Evolutionary conservation across 371 early-diverging fungal genomes (phyloP).

Genomic region (Saksenaea oblongispora): DNA sequence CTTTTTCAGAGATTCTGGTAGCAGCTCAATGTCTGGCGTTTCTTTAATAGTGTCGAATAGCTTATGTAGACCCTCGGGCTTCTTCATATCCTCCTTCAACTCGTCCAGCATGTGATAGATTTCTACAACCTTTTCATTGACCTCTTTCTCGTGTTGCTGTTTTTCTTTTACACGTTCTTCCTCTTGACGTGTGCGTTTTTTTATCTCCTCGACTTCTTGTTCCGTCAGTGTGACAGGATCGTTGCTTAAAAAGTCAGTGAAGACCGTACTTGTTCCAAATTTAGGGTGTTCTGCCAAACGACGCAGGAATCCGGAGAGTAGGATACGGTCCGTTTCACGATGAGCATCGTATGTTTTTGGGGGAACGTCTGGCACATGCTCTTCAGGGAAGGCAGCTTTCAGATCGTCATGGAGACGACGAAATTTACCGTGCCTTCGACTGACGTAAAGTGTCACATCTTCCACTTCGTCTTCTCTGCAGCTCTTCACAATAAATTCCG

Average conservation of each 20-base stretch:
- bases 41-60: conserved; percentile 44
- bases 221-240: conserved; percentile 43
- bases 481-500: conserved; percentile 35
- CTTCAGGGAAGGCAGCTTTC: conserved; percentile 28
- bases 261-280: conserved; percentile 32
- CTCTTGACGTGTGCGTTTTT: conserved; percentile 39
- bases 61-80: conserved; percentile 51
- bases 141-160: conserved; percentile 45
- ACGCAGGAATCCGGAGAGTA: conserved; percentile 50
- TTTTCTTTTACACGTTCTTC: conserved; percentile 48
- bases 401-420: conserved; percentile 38
- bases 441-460: conserved; percentile 23
- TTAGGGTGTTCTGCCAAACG: conserved; percentile 41
- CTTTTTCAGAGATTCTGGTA: conserved; percentile 53
- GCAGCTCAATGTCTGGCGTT: conserved; percentile 38
- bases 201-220: conserved; percentile 47
- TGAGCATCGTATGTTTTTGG: conserved; percentile 26
- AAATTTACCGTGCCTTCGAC: conserved; percentile 45
- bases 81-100: conserved; percentile 55
- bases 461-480: conserved; percentile 16
- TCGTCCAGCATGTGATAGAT: conserved; percentile 51
- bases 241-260: conserved; percentile 50
- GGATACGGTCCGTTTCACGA: conserved; percentile 60
- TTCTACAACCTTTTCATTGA: conserved; percentile 53
- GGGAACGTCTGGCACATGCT: conserved; percentile 35